phyloP scores from a whole-genome alignment of 2,329 filamentous ascomycete species.

The Fusarium ambrosium region DNA sequence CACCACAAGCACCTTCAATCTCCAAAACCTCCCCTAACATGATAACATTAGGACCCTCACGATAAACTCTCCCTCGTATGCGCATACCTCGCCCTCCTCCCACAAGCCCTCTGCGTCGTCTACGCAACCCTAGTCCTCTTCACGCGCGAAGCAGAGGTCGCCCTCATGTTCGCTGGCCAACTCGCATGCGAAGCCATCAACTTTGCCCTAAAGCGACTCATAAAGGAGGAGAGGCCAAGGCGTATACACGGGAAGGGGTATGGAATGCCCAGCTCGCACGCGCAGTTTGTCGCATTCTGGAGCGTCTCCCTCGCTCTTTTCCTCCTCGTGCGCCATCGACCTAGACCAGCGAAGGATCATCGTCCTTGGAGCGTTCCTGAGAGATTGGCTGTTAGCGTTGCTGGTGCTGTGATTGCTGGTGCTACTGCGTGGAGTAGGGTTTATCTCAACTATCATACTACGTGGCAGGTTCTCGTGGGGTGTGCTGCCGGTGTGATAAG shows the following conservation, averaged over 20 bases:
- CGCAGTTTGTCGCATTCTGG: conserved; percentile 95
- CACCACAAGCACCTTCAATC: background rate
- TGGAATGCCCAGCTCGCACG: conserved; percentile 95
- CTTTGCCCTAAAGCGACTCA: conserved; percentile 87
- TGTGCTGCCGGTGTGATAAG: conserved; percentile 77
- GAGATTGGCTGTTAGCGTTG: conserved; percentile 66
- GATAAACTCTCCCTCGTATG: conserved; percentile 89
- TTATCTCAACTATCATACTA: conserved; percentile 94
- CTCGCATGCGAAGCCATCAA: conserved; percentile 93
- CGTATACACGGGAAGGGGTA: conserved; percentile 93
- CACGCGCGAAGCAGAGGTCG: conserved; percentile 89
- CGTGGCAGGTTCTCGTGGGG: conserved; percentile 87
- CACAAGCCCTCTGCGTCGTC: conserved; percentile 89
- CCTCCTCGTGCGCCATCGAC: conserved; percentile 82
- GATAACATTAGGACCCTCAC: conserved; percentile 88
- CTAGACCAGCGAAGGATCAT: conserved; percentile 48
- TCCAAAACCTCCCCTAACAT: background rate
- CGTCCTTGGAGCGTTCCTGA: conserved; percentile 72
- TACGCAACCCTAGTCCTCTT: conserved; percentile 93
- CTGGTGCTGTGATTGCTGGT: conserved; percentile 72
- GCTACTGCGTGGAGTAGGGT: conserved; percentile 85
- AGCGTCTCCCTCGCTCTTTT: conserved; percentile 87
- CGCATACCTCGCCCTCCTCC: conserved; percentile 93
- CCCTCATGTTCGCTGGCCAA: conserved; percentile 92
- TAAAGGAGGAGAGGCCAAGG: conserved; percentile 90